Evolutionary conservation across 2,329 filamentous ascomycete species (phyloP), one percentile per base, ranked within the genome.

Genomic region (Colletotrichum sp.): DNA sequence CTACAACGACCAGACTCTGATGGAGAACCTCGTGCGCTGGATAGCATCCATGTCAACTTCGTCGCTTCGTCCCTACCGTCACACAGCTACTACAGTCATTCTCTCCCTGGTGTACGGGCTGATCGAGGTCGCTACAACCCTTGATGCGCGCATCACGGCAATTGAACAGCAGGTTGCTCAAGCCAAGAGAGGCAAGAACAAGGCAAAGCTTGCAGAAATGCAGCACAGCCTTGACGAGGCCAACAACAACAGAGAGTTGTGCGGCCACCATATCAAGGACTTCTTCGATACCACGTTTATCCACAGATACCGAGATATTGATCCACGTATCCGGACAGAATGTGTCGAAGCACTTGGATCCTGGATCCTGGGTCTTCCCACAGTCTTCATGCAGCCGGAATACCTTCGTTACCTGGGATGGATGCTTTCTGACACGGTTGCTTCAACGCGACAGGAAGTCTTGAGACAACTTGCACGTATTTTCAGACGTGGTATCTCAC

Each of bases 321-420:
- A 99, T 81, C 92, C 95, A 8, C 95, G 92, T 80, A 98, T 99
- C 79, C 92, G 97, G 69, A 92, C 94, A 1, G 96, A 98, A 81
- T 98, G 96, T 82, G 93, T 98, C 28, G 92, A 94, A 78, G 95
- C 95, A 16, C 89, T 99, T 10, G 96, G 96, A 32, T 91, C 93
- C 55, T 99, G 97, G 97, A 98, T 99, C 79, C 91, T 93, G 82
- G 91, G 91, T 13, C 92, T 98, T 68, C 95, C 96, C 3, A 95
- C 95, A 63, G 91, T 95, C 62, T 99, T 98, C 85, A 95, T 98
- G 84, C 95, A 98, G 79, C 95, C 95, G 3, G 91, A 94, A 79
- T 98, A 98, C 85, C 88, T 99, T 67, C 93, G 97, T 76, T 99
- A 99, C 81, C 89, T 99, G 8, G 97, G 97, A 68, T 99, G 97